Conservation (phyloP, 2,329 filamentous ascomycete species). For the Fusarium sp. region DNA sequence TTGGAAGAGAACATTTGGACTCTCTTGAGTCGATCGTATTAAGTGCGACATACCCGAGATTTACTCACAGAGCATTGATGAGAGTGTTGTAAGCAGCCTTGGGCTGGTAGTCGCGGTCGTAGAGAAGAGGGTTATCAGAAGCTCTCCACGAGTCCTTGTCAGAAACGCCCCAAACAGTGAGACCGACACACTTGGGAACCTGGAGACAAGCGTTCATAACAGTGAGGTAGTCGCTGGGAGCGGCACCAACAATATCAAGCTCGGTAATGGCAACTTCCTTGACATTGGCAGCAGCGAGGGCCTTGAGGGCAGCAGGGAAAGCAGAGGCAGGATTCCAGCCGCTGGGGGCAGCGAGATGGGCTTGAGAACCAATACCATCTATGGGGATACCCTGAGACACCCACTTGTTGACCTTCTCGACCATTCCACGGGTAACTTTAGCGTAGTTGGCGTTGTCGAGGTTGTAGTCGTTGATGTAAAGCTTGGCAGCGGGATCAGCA, state of each 20-base stretch:
- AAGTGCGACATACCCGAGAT: background rate
- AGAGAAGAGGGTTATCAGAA: conserved; percentile 63
- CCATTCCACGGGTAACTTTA: conserved; percentile 70
- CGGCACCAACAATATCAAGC: conserved; percentile 73
- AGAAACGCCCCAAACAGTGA: conserved; percentile 72
- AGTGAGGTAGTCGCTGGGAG: conserved; percentile 68
- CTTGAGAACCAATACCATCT: conserved; percentile 68
- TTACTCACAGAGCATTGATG: conserved; percentile 9
- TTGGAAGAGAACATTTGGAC: background rate
- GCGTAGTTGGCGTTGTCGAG: conserved; percentile 70
- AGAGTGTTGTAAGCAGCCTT: conserved; percentile 64
- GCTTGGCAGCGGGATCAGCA: conserved; percentile 74
- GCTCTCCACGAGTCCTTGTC: conserved; percentile 53
- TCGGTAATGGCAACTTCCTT: conserved; percentile 76
- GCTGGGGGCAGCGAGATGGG: conserved; percentile 58
- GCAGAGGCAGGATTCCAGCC: conserved; percentile 64
- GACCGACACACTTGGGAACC: conserved; percentile 71
- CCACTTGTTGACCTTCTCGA: conserved; percentile 73
- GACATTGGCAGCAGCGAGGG: conserved; percentile 61
- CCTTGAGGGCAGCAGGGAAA: conserved; percentile 63
- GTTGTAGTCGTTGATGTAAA: conserved; percentile 84
- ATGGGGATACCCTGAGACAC: conserved; percentile 65
- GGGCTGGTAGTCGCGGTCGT: conserved; percentile 63
- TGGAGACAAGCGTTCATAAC: conserved; percentile 70
- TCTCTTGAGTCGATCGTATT: background rate